phyloP scores from a whole-genome alignment of 1,139 yeast species.

The Protomyces inundatus region DNA sequence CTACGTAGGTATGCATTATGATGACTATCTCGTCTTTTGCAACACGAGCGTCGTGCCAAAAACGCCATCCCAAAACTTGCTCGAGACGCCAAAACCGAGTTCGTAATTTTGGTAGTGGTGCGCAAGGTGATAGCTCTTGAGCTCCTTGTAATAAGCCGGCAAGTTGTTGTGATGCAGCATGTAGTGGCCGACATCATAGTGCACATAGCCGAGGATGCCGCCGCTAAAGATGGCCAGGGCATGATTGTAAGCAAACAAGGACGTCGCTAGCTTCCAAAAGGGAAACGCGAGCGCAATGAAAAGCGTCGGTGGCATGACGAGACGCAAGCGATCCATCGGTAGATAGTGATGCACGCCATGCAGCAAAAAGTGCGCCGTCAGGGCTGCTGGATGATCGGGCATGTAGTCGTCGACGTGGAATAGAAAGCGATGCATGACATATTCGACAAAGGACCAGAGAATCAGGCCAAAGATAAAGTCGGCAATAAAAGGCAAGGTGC shows the following conservation, averaged over 20 bases:
- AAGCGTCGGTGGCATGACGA: constrained; percentile 93
- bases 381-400: constrained; percentile 72
- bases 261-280: constrained; percentile 55
- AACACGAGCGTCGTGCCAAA: constrained; percentile 49
- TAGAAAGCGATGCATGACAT: constrained; percentile 76
- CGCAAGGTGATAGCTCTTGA: constrained; percentile 79
- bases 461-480: constrained; percentile 62
- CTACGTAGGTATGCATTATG: no score
- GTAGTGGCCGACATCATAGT: constrained; percentile 86
- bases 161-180: constrained; percentile 73
- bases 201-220: constrained; percentile 85
- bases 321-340: constrained; percentile 90
- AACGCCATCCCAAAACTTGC: constrained; percentile 86
- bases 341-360: constrained; percentile 96
- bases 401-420: constrained; percentile 85
- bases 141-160: constrained; percentile 67
- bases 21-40: constrained; percentile 1
- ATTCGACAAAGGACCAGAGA: constrained; percentile 90
- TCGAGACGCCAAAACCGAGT: constrained; percentile 92
- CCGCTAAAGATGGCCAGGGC: constrained; percentile 76
- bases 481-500: constrained; percentile 7
- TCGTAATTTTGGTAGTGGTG: constrained; percentile 97
- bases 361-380: constrained; percentile 76
- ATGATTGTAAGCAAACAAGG: constrained; percentile 49
- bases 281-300: constrained; percentile 57